phyloP scores from a whole-genome alignment of 2,329 filamentous ascomycete species.

The Mariannaea sp. region DNA sequence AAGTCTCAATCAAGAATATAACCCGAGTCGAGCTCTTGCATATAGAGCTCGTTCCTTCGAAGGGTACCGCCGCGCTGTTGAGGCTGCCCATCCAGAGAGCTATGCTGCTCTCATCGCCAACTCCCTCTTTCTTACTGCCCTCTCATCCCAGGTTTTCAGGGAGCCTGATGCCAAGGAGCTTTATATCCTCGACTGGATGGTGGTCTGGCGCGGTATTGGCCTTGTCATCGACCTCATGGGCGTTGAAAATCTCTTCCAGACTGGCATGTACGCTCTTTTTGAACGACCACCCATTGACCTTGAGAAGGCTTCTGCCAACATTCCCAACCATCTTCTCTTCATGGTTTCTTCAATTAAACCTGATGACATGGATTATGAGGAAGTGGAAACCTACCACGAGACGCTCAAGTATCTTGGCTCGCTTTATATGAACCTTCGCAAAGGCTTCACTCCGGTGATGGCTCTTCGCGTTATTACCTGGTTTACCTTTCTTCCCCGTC shows the following conservation, averaged over 20 bases:
- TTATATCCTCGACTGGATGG: constrained; percentile 61
- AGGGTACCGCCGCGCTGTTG: constrained; percentile 58
- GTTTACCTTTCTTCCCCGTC: constrained; percentile 54
- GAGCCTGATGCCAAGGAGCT: constrained; percentile 51
- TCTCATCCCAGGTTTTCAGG: constrained; percentile 57
- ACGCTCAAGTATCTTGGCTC: constrained; percentile 56
- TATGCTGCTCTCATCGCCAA: constrained; percentile 57
- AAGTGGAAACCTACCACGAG: constrained; percentile 50
- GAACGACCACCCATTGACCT: constrained; percentile 55
- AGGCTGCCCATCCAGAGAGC: constrained; percentile 49
- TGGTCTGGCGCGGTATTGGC: constrained; percentile 59
- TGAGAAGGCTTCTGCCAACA: constrained; percentile 45
- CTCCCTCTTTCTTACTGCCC: constrained; percentile 56
- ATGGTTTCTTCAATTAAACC: constrained; percentile 53
- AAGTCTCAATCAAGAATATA: constrained; percentile 45
- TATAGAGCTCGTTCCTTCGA: constrained; percentile 57
- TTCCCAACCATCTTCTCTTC: constrained; percentile 55
- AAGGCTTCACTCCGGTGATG: constrained; percentile 52
- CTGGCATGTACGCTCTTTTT: constrained; percentile 55
- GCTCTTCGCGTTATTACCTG: constrained; percentile 57
- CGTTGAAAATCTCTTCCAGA: constrained; percentile 38
- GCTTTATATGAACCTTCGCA: constrained; percentile 54
- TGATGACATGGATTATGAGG: constrained; percentile 48
- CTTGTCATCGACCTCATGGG: constrained; percentile 50
- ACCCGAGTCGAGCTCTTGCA: constrained; percentile 44